Percentiles rank a stretch among this genome's conserved stretches.
Evolutionary conservation across 1,284 basidiomycete genomes (phyloP).

Genomic region (Vanrija sp.): DNA sequence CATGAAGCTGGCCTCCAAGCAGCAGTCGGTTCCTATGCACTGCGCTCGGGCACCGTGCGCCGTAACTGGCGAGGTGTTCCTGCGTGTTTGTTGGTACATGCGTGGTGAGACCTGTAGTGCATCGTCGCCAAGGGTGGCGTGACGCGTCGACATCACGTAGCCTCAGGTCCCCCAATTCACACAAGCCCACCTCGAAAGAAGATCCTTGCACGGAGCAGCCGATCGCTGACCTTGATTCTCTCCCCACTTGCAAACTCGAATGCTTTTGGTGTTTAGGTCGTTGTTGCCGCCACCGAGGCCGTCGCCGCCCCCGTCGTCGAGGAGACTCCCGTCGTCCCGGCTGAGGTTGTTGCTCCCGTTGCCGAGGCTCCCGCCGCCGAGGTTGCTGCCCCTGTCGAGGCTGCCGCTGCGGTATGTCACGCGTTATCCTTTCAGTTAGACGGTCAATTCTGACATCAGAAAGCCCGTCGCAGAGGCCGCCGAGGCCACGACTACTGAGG

Average conservation of each 20-base stretch:
- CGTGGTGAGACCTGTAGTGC: too few relatives aligned
- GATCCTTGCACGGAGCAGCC: background rate
- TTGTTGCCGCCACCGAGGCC: constrained; percentile 7
- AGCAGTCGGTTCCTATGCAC: background rate
- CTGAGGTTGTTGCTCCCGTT: constrained; percentile 30
- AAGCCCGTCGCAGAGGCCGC: constrained; percentile 21
- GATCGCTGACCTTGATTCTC: background rate
- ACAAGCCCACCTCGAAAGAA: background rate
- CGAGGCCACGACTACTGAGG: background rate
- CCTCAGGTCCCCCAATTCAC: background rate
- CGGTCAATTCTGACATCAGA: constrained; percentile 18
- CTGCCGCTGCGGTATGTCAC: too few relatives aligned
- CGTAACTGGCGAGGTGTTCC: background rate
- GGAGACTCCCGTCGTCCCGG: constrained; percentile 22
- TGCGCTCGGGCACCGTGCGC: background rate
- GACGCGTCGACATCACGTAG: too few relatives aligned
- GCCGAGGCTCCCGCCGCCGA: constrained; percentile 12
- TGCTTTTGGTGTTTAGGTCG: background rate
- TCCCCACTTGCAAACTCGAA: background rate
- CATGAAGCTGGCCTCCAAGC: background rate
- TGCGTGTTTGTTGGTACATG: background rate
- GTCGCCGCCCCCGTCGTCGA: constrained; percentile 18
- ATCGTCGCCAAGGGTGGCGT: too few relatives aligned
- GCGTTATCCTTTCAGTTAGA: too few relatives aligned
- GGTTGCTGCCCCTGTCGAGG: background rate